Percentiles rank a stretch among this genome's conserved stretches.
phyloP scores from a whole-genome alignment of 495 filamentous ascomycete genomes.

The Penicillium riverlandense region DNA sequence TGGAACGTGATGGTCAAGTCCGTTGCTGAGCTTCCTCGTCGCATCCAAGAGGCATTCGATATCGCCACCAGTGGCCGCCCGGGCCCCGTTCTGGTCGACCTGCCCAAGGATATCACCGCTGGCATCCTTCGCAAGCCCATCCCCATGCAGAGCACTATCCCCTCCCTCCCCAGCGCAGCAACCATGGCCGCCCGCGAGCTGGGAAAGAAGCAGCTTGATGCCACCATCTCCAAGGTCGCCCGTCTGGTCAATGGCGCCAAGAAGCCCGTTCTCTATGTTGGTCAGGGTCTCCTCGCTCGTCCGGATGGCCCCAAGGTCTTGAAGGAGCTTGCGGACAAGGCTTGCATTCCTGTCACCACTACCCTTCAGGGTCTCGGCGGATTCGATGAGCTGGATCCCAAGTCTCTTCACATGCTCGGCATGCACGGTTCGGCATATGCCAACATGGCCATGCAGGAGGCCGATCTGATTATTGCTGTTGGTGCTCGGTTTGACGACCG shows the following conservation, averaged over 20 bases:
- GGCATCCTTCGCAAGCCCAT: slow-evolving; percentile 46
- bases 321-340: slow-evolving; percentile 50
- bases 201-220: slow-evolving; percentile 37
- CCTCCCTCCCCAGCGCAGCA: slow-evolving; percentile 51
- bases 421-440: slow-evolving; percentile 62
- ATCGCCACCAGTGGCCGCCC: slow-evolving; percentile 54
- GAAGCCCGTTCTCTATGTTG: slow-evolving; percentile 56
- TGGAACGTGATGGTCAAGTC: slow-evolving; percentile 61
- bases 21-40: slow-evolving; percentile 49
- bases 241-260: slow-evolving; percentile 49
- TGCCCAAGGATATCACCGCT: slow-evolving; percentile 55
- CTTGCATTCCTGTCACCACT: slow-evolving; percentile 53
- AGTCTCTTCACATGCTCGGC: slow-evolving; percentile 57
- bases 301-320: slow-evolving; percentile 48
- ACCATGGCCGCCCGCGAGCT: slow-evolving; percentile 47
- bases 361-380: slow-evolving; percentile 60
- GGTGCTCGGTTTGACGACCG: slow-evolving; percentile 62
- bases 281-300: slow-evolving; percentile 47
- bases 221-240: slow-evolving; percentile 44
- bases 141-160: slow-evolving; percentile 48
- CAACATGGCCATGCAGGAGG: slow-evolving; percentile 60
- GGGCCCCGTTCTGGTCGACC: slow-evolving; percentile 55
- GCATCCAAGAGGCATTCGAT: slow-evolving; percentile 58
- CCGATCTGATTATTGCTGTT: slow-evolving; percentile 55
- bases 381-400: slow-evolving; percentile 52